Evolutionary conservation across 202 grass and related monocot genomes (phyloP).

Genomic region (Carex sylvatica): DNA sequence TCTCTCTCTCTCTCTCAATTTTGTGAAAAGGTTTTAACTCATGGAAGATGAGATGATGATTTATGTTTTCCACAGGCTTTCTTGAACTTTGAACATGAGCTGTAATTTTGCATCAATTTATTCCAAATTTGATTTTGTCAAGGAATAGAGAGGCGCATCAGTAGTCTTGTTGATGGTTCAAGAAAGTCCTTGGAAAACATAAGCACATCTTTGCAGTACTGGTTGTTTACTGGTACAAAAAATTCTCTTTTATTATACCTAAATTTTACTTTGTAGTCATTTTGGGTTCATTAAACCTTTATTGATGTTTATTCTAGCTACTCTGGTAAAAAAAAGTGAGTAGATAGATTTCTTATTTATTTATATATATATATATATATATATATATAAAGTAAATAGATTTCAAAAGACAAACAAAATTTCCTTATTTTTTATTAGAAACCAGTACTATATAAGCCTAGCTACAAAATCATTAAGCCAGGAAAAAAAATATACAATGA

Average conservation of each 20-base stretch:
- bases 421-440: too few species aligned
- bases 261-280: neutral
- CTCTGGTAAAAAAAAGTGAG: neutral
- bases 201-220: constrained; percentile 27
- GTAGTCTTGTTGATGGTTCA: constrained; percentile 72
- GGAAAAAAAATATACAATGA: too few species aligned
- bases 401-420: too few species aligned
- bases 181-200: constrained; percentile 98
- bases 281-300: neutral
- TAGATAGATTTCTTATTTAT: too few species aligned
- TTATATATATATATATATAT: too few species aligned
- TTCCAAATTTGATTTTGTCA: neutral
- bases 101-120: neutral
- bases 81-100: constrained; percentile 87
- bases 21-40: too few species aligned
- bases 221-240: neutral
- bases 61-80: constrained; percentile 96
- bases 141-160: neutral
- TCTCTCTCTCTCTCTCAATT: neutral
- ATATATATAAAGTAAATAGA: too few species aligned
- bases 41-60: constrained; percentile 24
- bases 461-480: too few species aligned
- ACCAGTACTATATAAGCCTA: too few species aligned
- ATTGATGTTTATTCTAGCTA: neutral
- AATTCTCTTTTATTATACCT: neutral